These are phyloP conservation scores for Nothophoma quercina DNA, from an alignment of 2,329 filamentous ascomycete species.

Conservation along the genomic window DNA sequence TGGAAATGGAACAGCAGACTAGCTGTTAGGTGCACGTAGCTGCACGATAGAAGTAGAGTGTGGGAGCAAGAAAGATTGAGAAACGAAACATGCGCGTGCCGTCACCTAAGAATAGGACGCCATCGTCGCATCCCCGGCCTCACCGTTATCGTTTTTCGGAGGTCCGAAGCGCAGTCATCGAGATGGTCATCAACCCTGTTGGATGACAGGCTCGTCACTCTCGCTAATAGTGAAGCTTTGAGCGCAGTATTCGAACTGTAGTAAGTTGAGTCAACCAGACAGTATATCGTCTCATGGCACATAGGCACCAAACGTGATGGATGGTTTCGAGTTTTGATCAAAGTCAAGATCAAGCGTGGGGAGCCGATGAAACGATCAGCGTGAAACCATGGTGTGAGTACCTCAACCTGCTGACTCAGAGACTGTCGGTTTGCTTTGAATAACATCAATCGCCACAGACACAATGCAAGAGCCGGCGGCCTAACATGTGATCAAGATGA, in stretches of 20 bases:
- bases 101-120: conserved; percentile 16
- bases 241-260: too few relatives aligned
- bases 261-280: too few relatives aligned
- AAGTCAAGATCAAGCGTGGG: conserved; percentile 4
- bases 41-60: not conserved
- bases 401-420: conserved; percentile 4
- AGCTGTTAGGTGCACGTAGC: not conserved
- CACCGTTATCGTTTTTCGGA: conserved; percentile 1
- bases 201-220: too few relatives aligned
- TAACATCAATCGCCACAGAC: too few relatives aligned
- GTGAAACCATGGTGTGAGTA: conserved; percentile 6
- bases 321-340: not conserved
- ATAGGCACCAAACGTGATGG: too few relatives aligned
- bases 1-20: not conserved
- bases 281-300: too few relatives aligned
- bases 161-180: conserved; percentile 4
- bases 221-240: too few relatives aligned
- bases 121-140: conserved; percentile 7
- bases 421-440: too few relatives aligned
- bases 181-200: not conserved
- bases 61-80: not conserved
- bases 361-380: conserved; percentile 15
- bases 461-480: too few relatives aligned
- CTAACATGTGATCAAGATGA: not conserved
- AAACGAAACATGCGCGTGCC: conserved; percentile 1